Evolutionary conservation across 305 asterid species (phyloP).

Genomic region (Solanum aculeatissimum): DNA sequence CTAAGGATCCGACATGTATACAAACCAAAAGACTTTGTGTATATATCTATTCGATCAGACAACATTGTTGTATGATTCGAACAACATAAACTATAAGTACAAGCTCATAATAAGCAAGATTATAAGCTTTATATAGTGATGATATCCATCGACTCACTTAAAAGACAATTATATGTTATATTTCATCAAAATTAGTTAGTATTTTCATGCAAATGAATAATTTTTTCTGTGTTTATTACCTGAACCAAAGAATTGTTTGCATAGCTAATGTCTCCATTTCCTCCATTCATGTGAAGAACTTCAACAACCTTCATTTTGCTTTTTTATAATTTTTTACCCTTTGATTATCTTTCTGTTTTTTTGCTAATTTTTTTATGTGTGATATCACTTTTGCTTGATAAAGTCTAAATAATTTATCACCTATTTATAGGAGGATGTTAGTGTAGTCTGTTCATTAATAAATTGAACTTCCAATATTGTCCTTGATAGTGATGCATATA

Average conservation of each 20-base stretch:
- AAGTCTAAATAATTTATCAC: not conserved
- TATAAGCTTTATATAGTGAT: too few relatives aligned
- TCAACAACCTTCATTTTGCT: conserved; percentile 16
- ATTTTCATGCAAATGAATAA: too few relatives aligned
- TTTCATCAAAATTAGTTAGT: too few relatives aligned
- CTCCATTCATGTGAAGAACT: conserved; percentile 54
- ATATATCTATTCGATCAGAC: too few relatives aligned
- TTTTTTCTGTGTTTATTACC: conserved; percentile 7
- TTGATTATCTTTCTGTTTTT: not conserved
- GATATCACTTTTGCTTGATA: not conserved
- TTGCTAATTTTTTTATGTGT: not conserved
- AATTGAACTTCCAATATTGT: not conserved
- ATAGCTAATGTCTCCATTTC: conserved; percentile 35
- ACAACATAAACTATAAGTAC: not conserved
- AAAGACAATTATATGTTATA: too few relatives aligned
- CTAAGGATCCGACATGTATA: not conserved
- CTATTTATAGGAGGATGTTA: not conserved
- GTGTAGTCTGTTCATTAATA: not conserved
- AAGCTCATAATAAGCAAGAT: not conserved
- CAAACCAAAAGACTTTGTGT: not conserved
- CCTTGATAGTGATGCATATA: not conserved
- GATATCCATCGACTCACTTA: too few relatives aligned
- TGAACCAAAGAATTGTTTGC: conserved; percentile 43
- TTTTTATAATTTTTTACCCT: not conserved
- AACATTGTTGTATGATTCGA: too few relatives aligned